Conservation (phyloP, 2,329 filamentous ascomycete species). For the Epichloe typhina region DNA sequence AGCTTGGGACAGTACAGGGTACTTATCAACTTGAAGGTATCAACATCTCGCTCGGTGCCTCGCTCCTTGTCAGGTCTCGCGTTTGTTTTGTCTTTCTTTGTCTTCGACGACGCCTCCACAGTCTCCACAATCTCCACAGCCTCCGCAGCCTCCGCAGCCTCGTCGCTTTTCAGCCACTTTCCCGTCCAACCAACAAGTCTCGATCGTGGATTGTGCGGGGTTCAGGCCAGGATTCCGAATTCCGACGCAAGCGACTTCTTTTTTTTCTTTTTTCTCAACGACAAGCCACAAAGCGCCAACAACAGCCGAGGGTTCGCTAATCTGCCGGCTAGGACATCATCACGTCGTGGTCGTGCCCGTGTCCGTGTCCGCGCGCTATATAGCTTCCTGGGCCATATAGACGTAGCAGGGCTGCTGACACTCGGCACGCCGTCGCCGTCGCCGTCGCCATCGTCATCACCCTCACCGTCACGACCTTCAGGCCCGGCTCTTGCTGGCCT, state of each 20-base stretch:
- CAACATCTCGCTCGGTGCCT: neutral
- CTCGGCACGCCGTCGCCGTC: neutral
- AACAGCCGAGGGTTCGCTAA: slow-evolving; percentile 9
- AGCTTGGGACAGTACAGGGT: too few relatives aligned
- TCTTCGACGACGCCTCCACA: neutral
- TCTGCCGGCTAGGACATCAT: neutral
- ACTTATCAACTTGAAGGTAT: too few relatives aligned
- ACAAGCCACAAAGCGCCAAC: slow-evolving; percentile 1
- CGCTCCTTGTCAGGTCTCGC: neutral
- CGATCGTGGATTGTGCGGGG: neutral
- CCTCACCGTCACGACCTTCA: neutral
- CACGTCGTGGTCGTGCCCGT: too few relatives aligned
- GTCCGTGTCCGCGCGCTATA: too few relatives aligned
- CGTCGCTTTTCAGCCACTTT: neutral
- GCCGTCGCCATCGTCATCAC: neutral
- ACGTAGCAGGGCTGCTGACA: too few relatives aligned
- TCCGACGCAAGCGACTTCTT: too few relatives aligned
- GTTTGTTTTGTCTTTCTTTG: too few relatives aligned
- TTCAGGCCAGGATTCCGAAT: neutral
- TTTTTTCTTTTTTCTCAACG: neutral
- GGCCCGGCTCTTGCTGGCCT: neutral
- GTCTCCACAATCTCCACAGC: neutral
- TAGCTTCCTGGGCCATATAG: too few relatives aligned
- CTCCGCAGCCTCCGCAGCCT: neutral
- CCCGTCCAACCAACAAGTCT: neutral